phyloP scores from a whole-genome alignment of 495 filamentous ascomycete genomes.

The Parmelia sp. region DNA sequence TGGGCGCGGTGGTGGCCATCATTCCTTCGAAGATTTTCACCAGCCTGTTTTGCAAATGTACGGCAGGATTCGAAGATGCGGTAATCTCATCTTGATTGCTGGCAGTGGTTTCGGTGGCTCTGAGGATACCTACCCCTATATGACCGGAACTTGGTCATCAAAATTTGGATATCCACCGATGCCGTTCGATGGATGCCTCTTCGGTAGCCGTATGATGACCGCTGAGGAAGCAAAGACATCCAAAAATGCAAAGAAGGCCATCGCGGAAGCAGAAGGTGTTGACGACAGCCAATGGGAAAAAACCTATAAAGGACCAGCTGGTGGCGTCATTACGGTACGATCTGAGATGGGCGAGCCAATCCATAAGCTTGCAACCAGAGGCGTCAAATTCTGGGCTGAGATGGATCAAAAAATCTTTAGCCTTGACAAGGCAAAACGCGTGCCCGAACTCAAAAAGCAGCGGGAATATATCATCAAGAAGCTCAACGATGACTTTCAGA shows the following conservation, averaged over 20 bases:
- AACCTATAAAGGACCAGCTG: conserved; percentile 86
- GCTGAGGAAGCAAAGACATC: conserved; percentile 94
- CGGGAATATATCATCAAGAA: conserved; percentile 95
- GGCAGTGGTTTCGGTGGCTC: conserved; percentile 89
- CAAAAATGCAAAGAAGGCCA: conserved; percentile 88
- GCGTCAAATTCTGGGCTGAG: conserved; percentile 93
- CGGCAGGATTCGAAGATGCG: conserved; percentile 67
- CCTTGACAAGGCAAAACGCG: conserved; percentile 87
- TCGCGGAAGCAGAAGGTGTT: conserved; percentile 81
- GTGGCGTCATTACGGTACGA: conserved; percentile 92
- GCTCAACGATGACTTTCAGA: conserved; percentile 96
- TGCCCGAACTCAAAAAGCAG: conserved; percentile 86
- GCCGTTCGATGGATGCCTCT: conserved; percentile 87
- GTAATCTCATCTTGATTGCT: conserved; percentile 82
- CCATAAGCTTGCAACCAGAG: conserved; percentile 92
- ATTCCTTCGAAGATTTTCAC: conserved; percentile 94
- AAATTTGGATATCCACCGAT: conserved; percentile 84
- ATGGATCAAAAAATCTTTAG: conserved; percentile 98
- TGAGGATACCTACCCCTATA: conserved; percentile 87
- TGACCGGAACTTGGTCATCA: conserved; percentile 80
- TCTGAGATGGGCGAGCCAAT: conserved; percentile 99
- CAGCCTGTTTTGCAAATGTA: conserved; percentile 91
- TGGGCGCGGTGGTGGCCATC: conserved; percentile 87
- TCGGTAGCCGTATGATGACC: conserved; percentile 90
- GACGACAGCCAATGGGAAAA: conserved; percentile 91